Percentiles rank a stretch among this genome's conserved stretches.
Conservation (phyloP, 768 basidiomycete species). For the Boletus barrowsii region DNA sequence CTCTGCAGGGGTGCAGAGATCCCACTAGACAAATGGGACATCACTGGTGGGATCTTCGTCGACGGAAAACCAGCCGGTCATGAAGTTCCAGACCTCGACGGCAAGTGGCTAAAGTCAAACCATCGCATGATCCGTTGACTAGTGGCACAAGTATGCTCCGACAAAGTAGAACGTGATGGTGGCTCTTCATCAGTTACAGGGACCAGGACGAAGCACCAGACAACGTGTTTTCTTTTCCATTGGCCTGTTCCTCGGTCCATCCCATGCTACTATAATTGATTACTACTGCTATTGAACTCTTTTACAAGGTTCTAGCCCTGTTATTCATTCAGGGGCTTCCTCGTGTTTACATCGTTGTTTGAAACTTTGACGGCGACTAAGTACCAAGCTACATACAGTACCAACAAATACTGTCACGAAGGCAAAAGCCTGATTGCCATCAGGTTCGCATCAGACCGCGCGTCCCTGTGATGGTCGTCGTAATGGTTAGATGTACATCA, state of each 20-base stretch:
- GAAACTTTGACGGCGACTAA: constrained; percentile 16
- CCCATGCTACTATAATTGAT: constrained; percentile 11
- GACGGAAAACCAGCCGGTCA: constrained; percentile 39
- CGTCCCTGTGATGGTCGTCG: constrained; percentile 7
- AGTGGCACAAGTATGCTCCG: constrained; percentile 2
- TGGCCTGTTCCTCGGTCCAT: constrained; percentile 11
- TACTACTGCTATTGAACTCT: constrained; percentile 19
- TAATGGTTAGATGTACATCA: constrained; percentile 9
- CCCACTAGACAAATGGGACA: constrained; percentile 33
- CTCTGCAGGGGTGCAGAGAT: constrained; percentile 49
- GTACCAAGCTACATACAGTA: constrained; percentile 19
- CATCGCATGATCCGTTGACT: constrained; percentile 13
- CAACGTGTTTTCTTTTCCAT: constrained; percentile 20
- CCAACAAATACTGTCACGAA: constrained; percentile 6
- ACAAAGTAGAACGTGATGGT: neutral
- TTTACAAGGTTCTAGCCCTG: constrained; percentile 25
- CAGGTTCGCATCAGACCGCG: constrained; percentile 7
- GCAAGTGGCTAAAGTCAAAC: constrained; percentile 30
- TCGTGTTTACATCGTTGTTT: constrained; percentile 29
- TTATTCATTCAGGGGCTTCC: constrained; percentile 19
- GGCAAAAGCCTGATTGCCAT: constrained; percentile 11
- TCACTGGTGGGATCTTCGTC: constrained; percentile 45
- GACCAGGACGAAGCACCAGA: neutral
- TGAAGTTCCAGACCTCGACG: constrained; percentile 38
- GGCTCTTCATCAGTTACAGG: constrained; percentile 9